These are phyloP conservation scores for Agaricus bisporus DNA, from an alignment of 768 basidiomycete species.

Conservation along the genomic window DNA sequence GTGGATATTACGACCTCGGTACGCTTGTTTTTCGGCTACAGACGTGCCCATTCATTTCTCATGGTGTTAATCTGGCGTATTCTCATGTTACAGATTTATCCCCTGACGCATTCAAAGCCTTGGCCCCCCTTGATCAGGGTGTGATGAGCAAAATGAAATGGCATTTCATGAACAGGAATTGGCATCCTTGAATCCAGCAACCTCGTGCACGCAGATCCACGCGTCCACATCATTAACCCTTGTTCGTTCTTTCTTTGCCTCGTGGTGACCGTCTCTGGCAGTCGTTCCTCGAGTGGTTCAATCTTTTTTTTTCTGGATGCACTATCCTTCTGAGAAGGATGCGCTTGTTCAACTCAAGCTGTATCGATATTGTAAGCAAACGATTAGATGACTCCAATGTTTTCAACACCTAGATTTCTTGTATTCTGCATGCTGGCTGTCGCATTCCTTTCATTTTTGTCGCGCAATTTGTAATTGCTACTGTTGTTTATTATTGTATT, in stretches of 20 bases:
- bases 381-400: not conserved
- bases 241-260: not conserved
- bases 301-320: not conserved
- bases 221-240: not conserved
- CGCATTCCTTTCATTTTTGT: not conserved
- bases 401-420: not conserved
- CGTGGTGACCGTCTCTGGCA: not conserved
- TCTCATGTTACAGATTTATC: conserved; percentile 53
- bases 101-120: conserved; percentile 47
- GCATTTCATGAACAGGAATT: conserved; percentile 49
- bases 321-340: conserved; percentile 1
- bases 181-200: conserved; percentile 28
- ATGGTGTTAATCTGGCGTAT: not conserved
- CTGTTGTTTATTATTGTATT: not conserved
- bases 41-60: not conserved
- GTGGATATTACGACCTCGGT: conserved; percentile 53
- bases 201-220: conserved; percentile 5
- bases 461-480: not conserved
- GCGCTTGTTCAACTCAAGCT: not conserved
- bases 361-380: not conserved
- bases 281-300: not conserved
- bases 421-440: not conserved
- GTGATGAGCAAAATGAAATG: conserved; percentile 50
- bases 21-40: conserved; percentile 14
- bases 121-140: conserved; percentile 43